These are phyloP conservation scores for Takashimella tepidaria DNA, from an alignment of 1,284 basidiomycete genomes.

Conservation along the genomic window DNA sequence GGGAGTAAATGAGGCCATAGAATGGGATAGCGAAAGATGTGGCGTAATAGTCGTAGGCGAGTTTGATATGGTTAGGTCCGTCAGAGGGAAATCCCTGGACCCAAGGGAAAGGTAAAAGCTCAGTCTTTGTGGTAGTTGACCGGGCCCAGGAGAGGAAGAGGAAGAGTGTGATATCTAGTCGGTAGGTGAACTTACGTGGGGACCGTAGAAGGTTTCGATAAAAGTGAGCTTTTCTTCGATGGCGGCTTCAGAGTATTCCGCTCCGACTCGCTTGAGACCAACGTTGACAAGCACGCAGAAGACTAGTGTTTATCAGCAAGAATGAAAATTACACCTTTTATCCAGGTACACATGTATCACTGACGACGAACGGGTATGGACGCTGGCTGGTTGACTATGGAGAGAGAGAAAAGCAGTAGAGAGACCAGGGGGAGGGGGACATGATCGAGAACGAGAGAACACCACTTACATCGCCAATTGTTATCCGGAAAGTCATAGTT, in stretches of 20 bases:
- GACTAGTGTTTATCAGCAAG: too few species aligned
- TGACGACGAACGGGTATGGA: too few species aligned
- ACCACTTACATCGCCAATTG: conserved; percentile 33
- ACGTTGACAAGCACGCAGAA: conserved; percentile 30
- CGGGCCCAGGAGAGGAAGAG: conserved; percentile 15
- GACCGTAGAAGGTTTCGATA: conserved; percentile 20
- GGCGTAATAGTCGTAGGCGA: conserved; percentile 28
- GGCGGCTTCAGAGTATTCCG: conserved; percentile 20
- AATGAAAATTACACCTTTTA: too few species aligned
- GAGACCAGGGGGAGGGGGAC: too few species aligned
- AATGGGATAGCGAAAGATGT: conserved; percentile 33
- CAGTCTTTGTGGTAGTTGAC: background rate
- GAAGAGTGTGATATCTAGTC: conserved; percentile 21
- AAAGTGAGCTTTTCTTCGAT: conserved; percentile 25
- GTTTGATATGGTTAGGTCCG: conserved; percentile 7
- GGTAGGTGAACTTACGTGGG: background rate
- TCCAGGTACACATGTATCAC: too few species aligned
- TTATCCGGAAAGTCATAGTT: conserved; percentile 18
- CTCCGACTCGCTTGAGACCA: conserved; percentile 24
- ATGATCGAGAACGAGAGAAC: too few species aligned
- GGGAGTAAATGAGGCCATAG: conserved; percentile 23
- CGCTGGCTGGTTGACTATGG: too few species aligned
- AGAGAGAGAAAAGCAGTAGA: too few species aligned
- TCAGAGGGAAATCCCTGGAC: conserved; percentile 23
- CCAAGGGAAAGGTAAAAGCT: conserved; percentile 53